A percentile compares a stretch with the other conserved stretches of the same genome.
Evolutionary conservation across 2,329 filamentous ascomycete genomes (phyloP).

Genomic region (Aspergillus sp.): DNA sequence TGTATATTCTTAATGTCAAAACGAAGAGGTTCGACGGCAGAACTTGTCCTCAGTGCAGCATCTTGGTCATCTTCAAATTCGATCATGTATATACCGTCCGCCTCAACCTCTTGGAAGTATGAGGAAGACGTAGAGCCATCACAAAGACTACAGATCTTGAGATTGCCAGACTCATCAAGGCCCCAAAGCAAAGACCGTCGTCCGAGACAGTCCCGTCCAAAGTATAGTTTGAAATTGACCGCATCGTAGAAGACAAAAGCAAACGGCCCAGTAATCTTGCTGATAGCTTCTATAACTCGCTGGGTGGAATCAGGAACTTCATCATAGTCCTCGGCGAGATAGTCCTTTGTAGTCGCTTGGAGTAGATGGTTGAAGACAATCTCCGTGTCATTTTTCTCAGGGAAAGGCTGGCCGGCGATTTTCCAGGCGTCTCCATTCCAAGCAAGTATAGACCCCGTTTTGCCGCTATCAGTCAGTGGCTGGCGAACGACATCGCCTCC

Average conservation of each 20-base stretch:
- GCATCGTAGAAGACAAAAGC: conserved; percentile 84
- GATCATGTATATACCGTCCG: conserved; percentile 77
- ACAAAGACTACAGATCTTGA: conserved; percentile 74
- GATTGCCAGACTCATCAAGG: conserved; percentile 51
- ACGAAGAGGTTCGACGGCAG: conserved; percentile 3
- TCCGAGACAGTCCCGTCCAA: conserved; percentile 84
- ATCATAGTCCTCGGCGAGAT: conserved; percentile 12
- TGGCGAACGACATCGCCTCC: conserved; percentile 73
- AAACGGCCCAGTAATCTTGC: conserved; percentile 77
- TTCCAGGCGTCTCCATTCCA: conserved; percentile 99
- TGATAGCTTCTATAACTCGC: conserved; percentile 53
- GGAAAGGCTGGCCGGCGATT: conserved; percentile 60
- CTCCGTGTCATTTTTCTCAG: conserved; percentile 83
- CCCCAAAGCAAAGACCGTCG: conserved; percentile 75
- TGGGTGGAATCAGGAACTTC: conserved; percentile 24
- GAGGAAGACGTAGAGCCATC: conserved; percentile 50
- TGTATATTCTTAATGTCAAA: conserved; percentile 28
- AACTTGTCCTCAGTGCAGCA: not conserved
- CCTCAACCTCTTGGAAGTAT: conserved; percentile 79
- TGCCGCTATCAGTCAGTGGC: conserved; percentile 64
- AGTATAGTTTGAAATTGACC: conserved; percentile 67
- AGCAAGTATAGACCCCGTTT: conserved; percentile 72
- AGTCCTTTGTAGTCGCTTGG: conserved; percentile 37
- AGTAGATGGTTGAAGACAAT: conserved; percentile 67
- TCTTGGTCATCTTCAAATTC: conserved; percentile 50